These are phyloP conservation scores for Tephrocybe sp. DNA, from an alignment of 768 basidiomycete species.

Conservation along the genomic window DNA sequence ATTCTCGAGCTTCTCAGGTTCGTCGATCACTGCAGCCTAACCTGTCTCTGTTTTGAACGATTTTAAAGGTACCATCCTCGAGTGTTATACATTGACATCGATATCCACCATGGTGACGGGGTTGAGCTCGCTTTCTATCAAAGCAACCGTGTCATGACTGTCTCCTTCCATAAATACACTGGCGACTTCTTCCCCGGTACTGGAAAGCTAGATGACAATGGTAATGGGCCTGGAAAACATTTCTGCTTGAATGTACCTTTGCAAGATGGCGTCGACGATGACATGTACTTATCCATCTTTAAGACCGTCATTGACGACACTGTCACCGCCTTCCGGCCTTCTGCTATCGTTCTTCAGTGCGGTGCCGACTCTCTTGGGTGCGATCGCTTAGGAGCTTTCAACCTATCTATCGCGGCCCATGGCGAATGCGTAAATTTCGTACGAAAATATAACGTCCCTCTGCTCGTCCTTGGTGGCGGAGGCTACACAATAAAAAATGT, in stretches of 20 bases:
- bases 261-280: constrained; percentile 95
- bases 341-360: constrained; percentile 92
- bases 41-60: constrained; percentile 13
- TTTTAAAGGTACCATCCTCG: constrained; percentile 78
- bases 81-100: constrained; percentile 97
- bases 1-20: constrained; percentile 90
- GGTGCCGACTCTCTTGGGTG: constrained; percentile 96
- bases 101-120: constrained; percentile 98
- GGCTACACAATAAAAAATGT: constrained; percentile 98
- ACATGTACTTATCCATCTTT: constrained; percentile 93
- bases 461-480: constrained; percentile 91
- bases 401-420: constrained; percentile 94
- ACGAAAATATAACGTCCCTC: constrained; percentile 84
- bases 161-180: constrained; percentile 99
- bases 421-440: constrained; percentile 99
- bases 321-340: constrained; percentile 83
- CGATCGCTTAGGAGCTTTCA: constrained; percentile 95
- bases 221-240: constrained; percentile 84
- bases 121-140: constrained; percentile 98
- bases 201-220: constrained; percentile 92
- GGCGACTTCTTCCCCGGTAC: constrained; percentile 99
- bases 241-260: constrained; percentile 95
- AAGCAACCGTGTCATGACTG: constrained; percentile 96
- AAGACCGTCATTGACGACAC: constrained; percentile 96
- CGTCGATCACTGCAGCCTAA: background rate